These are phyloP conservation scores for Cystofilobasidium capitatum DNA, from an alignment of 768 basidiomycete genomes.

Conservation along the genomic window DNA sequence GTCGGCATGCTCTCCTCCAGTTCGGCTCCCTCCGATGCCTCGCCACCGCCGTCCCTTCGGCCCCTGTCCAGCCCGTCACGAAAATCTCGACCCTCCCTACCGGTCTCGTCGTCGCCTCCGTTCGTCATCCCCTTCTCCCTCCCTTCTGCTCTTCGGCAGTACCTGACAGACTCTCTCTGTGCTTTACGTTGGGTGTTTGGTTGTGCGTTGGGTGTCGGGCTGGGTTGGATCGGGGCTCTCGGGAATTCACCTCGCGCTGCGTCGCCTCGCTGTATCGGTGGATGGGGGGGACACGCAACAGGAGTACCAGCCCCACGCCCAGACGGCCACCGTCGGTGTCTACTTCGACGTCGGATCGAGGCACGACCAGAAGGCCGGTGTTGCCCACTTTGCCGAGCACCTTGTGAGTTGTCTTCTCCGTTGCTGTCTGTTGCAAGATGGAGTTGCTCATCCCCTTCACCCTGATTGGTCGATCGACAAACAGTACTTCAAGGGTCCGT, in stretches of 20 bases:
- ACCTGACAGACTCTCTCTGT: background rate
- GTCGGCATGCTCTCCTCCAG: background rate
- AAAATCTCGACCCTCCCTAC: slow-evolving; percentile 87
- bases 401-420: slow-evolving; percentile 11
- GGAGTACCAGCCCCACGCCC: slow-evolving; percentile 53
- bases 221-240: background rate
- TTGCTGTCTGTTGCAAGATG: background rate
- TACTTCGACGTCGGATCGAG: slow-evolving; percentile 99
- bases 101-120: slow-evolving; percentile 90
- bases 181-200: background rate
- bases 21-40: slow-evolving; percentile 11
- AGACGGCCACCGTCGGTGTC: slow-evolving; percentile 96
- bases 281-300: slow-evolving; percentile 2
- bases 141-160: background rate
- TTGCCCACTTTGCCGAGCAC: slow-evolving; percentile 89
- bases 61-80: slow-evolving; percentile 42
- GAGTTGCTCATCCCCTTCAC: slow-evolving; percentile 5
- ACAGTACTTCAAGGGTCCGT: slow-evolving; percentile 46
- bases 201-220: background rate
- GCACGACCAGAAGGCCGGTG: slow-evolving; percentile 90
- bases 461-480: slow-evolving; percentile 33
- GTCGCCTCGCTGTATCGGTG: background rate
- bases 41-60: slow-evolving; percentile 19
- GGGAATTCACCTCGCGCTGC: background rate
- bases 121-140: slow-evolving; percentile 1